Evolutionary conservation across 371 early-diverging fungal species (phyloP).

Genomic region (Globomyces sp.): DNA sequence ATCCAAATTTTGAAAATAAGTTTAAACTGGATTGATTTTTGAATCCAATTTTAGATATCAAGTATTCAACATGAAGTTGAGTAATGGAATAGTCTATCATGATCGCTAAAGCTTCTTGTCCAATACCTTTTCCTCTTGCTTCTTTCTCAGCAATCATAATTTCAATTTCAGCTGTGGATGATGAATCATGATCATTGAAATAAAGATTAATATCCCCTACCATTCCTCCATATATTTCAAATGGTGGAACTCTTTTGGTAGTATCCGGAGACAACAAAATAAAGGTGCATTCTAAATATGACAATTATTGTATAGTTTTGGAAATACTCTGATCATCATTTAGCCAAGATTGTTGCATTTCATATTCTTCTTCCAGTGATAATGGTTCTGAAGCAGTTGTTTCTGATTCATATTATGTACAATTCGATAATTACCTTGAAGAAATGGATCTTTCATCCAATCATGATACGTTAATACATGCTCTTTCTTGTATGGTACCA

Average conservation of each 20-base stretch:
- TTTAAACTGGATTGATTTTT: slow-evolving; percentile 68
- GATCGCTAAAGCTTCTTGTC: slow-evolving; percentile 67
- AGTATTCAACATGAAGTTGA: slow-evolving; percentile 59
- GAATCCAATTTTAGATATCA: slow-evolving; percentile 77
- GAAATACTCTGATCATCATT: slow-evolving; percentile 73
- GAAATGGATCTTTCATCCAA: slow-evolving; percentile 90
- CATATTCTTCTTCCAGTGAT: slow-evolving; percentile 87
- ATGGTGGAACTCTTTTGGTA: background rate
- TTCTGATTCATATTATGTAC: slow-evolving; percentile 40
- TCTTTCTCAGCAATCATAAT: slow-evolving; percentile 85
- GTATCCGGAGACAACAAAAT: slow-evolving; percentile 20
- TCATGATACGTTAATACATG: slow-evolving; percentile 88
- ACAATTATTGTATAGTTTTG: background rate
- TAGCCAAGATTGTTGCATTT: slow-evolving; percentile 89
- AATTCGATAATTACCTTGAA: slow-evolving; percentile 39
- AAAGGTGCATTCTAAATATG: slow-evolving; percentile 33
- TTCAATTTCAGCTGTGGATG: slow-evolving; percentile 74
- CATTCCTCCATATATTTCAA: slow-evolving; percentile 51
- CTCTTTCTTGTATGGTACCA: slow-evolving; percentile 81
- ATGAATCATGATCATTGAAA: slow-evolving; percentile 65
- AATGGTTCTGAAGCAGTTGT: slow-evolving; percentile 94
- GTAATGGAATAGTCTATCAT: slow-evolving; percentile 79
- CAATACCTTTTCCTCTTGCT: slow-evolving; percentile 68
- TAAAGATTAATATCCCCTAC: slow-evolving; percentile 94
- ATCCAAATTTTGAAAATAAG: slow-evolving; percentile 74